Conservation (phyloP, 768 basidiomycete genomes). For the Boletus subcaerulescens region DNA sequence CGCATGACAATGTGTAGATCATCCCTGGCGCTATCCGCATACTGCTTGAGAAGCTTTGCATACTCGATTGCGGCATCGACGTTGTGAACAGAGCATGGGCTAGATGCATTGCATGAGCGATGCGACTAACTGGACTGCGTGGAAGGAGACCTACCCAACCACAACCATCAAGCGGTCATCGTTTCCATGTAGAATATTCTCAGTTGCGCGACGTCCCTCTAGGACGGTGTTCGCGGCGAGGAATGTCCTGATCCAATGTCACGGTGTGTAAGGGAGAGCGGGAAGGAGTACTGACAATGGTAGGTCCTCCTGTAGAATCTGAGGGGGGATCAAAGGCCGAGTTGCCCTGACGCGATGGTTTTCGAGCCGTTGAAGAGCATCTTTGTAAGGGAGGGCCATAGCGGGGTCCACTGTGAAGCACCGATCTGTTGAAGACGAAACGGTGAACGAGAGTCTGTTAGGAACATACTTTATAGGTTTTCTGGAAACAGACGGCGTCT, state of each 20-base stretch:
- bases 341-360: conserved; percentile 85
- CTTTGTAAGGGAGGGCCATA: conserved; percentile 74
- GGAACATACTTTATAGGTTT: conserved; percentile 23
- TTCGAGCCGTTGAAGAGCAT: conserved; percentile 77
- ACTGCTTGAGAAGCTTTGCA: conserved; percentile 71
- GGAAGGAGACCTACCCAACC: conserved; percentile 58
- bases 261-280: neutral
- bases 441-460: neutral
- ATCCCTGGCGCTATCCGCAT: conserved; percentile 75
- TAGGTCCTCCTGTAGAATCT: conserved; percentile 92
- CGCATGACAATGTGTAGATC: conserved; percentile 97
- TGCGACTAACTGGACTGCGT: neutral
- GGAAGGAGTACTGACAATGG: conserved; percentile 54
- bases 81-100: conserved; percentile 95
- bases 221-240: conserved; percentile 85
- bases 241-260: conserved; percentile 52
- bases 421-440: conserved; percentile 19
- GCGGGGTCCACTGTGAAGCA: conserved; percentile 39
- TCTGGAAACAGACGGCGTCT: conserved; percentile 7
- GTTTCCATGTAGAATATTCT: conserved; percentile 66
- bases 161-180: conserved; percentile 94
- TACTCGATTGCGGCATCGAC: conserved; percentile 84
- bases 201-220: conserved; percentile 75
- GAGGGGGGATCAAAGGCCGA: conserved; percentile 88
- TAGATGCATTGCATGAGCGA: conserved; percentile 23